Evolutionary conservation across 1,139 yeast genomes (phyloP).

Genomic region (Blastobotrys capitulatus): DNA sequence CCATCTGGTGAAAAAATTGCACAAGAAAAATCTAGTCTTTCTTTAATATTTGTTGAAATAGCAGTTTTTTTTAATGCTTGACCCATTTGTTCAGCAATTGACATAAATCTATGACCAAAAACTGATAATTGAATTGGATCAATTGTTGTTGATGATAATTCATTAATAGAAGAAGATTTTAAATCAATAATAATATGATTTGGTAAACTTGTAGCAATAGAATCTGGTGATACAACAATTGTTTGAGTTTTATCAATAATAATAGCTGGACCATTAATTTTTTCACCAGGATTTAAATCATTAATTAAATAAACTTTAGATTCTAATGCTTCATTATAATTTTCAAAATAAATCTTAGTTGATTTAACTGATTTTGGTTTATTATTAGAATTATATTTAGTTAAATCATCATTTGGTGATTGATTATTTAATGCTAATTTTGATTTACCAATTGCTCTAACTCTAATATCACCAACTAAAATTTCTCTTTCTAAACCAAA

Average conservation of each 20-base stretch:
- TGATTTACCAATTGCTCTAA: conserved; percentile 55
- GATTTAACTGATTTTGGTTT: not conserved
- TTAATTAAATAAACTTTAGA: conserved; percentile 51
- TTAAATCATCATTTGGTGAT: conserved; percentile 19
- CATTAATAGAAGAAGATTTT: conserved; percentile 21
- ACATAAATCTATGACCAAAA: conserved; percentile 81
- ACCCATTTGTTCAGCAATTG: conserved; percentile 89
- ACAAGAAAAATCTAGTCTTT: conserved; percentile 77
- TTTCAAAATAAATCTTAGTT: conserved; percentile 42
- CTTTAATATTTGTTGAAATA: conserved; percentile 82
- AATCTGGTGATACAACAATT: conserved; percentile 66
- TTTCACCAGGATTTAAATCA: conserved; percentile 47
- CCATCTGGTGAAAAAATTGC: conserved; percentile 74
- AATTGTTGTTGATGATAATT: conserved; percentile 35
- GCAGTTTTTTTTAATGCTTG: conserved; percentile 72
- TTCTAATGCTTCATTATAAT: conserved; percentile 36
- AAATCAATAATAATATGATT: conserved; percentile 52
- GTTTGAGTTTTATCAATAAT: conserved; percentile 86
- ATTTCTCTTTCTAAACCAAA: conserved; percentile 58
- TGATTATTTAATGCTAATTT: conserved; percentile 21
- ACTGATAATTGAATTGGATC: conserved; percentile 74
- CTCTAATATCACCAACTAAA: conserved; percentile 77
- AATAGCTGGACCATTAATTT: conserved; percentile 71
- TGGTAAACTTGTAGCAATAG: conserved; percentile 57
- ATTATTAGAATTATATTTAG: conserved; percentile 3